Evolutionary conservation across 208 protist genomes (phyloP).

Genomic region (Porcisia deanei): DNA sequence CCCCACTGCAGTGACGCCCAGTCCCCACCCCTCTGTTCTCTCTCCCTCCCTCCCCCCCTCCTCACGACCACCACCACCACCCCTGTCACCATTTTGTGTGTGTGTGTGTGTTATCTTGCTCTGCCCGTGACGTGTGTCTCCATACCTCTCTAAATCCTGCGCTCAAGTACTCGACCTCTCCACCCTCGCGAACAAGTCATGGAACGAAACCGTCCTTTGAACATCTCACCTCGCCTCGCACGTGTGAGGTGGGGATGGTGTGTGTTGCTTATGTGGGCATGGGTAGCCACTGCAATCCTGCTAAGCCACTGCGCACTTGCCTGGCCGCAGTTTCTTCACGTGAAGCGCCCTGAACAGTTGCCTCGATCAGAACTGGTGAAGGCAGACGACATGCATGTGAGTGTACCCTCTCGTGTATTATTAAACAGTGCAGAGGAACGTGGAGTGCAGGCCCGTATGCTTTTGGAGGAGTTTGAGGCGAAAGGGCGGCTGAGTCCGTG

Average conservation of each 20-base stretch:
- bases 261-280: conserved; percentile 2
- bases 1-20: too few relatives aligned
- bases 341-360: not conserved
- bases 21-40: not conserved
- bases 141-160: not conserved
- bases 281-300: not conserved
- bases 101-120: too few relatives aligned
- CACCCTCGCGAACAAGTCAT: not conserved
- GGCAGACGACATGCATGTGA: not conserved
- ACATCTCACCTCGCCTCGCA: not conserved
- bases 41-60: not conserved
- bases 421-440: conserved; percentile 9
- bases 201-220: not conserved
- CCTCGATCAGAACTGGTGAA: not conserved
- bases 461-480: conserved; percentile 54
- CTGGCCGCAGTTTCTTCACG: conserved; percentile 15
- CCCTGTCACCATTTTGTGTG: too few relatives aligned
- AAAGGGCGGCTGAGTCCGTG: conserved; percentile 58
- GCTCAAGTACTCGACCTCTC: not conserved
- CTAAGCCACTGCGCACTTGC: conserved; percentile 3
- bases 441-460: conserved; percentile 25
- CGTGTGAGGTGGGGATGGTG: not conserved
- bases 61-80: too few relatives aligned
- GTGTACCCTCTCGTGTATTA: not conserved
- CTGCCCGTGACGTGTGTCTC: not conserved